phyloP scores from a whole-genome alignment of 352 stramenopile species.

The Phytophthora multivora region DNA sequence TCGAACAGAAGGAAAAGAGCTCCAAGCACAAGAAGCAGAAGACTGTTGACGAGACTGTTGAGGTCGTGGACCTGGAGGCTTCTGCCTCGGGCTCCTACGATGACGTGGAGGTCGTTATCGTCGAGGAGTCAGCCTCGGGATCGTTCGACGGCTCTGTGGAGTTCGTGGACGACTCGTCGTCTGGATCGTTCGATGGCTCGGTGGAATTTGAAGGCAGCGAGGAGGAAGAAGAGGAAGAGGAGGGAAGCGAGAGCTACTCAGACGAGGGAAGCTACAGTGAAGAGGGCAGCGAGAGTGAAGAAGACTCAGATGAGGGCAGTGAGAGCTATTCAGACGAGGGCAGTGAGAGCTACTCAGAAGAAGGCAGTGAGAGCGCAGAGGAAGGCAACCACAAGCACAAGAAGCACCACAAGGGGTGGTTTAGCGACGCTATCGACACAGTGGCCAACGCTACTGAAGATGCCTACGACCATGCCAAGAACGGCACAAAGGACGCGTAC shows the following conservation, averaged over 20 bases:
- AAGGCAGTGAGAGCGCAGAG: conserved; percentile 9
- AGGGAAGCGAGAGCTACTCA: conserved; percentile 14
- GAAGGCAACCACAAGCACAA: conserved; percentile 26
- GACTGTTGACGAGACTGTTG: background rate
- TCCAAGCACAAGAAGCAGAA: conserved; percentile 30
- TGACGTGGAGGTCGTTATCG: conserved; percentile 27
- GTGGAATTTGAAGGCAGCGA: conserved; percentile 35
- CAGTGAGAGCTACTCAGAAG: conserved; percentile 14
- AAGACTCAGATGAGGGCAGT: conserved; percentile 18
- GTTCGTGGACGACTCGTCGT: conserved; percentile 21
- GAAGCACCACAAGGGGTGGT: conserved; percentile 34
- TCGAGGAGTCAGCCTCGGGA: conserved; percentile 21
- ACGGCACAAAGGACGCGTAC: conserved; percentile 22
- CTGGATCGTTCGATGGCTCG: conserved; percentile 23
- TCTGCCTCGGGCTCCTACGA: conserved; percentile 16
- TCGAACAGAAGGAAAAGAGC: conserved; percentile 19
- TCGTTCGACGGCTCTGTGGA: conserved; percentile 24
- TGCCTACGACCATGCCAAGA: conserved; percentile 31
- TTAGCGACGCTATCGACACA: conserved; percentile 31
- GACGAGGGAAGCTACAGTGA: conserved; percentile 17
- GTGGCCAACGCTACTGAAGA: conserved; percentile 32
- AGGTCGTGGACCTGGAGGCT: background rate
- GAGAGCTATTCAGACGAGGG: conserved; percentile 22
- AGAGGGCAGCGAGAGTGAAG: conserved; percentile 5
- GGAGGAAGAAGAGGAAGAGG: conserved; percentile 11